phyloP scores from a whole-genome alignment of 768 basidiomycete genomes.

The Hypholoma fasciculare region DNA sequence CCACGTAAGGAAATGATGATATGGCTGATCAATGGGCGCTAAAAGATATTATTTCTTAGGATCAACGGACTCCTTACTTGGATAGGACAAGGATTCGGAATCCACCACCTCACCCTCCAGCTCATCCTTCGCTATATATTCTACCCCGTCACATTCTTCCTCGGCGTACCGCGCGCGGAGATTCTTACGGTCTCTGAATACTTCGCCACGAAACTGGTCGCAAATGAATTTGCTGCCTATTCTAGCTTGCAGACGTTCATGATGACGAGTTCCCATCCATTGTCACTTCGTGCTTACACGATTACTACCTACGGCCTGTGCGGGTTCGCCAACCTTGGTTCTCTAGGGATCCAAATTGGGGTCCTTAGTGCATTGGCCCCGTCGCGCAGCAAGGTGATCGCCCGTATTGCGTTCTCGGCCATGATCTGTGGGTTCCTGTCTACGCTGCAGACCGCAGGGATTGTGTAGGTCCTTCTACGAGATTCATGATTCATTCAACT shows the following conservation, averaged over 20 bases:
- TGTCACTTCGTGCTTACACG: constrained; percentile 73
- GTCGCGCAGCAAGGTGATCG: constrained; percentile 68
- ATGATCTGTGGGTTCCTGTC: constrained; percentile 36
- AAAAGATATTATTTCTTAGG: constrained; percentile 20
- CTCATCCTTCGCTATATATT: constrained; percentile 85
- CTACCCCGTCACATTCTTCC: constrained; percentile 85
- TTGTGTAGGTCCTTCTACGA: constrained; percentile 43
- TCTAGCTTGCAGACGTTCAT: constrained; percentile 52
- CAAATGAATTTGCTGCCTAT: constrained; percentile 87
- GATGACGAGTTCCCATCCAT: constrained; percentile 30
- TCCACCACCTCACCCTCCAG: constrained; percentile 79
- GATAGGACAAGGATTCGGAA: constrained; percentile 86
- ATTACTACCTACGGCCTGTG: constrained; percentile 88
- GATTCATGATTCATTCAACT: background rate
- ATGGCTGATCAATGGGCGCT: background rate
- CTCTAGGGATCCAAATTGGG: constrained; percentile 78
- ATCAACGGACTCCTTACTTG: constrained; percentile 88
- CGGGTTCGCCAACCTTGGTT: constrained; percentile 88
- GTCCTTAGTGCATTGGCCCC: constrained; percentile 47
- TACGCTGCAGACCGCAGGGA: constrained; percentile 28
- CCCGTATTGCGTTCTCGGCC: constrained; percentile 36
- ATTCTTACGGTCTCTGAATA: constrained; percentile 80
- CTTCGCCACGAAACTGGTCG: constrained; percentile 84
- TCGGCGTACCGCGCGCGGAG: constrained; percentile 78
- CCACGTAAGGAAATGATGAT: constrained; percentile 37